Base-by-base conservation (phyloP, 2,329 filamentous ascomycete genomes). In the Chalaropsis thielavioides region DNA sequence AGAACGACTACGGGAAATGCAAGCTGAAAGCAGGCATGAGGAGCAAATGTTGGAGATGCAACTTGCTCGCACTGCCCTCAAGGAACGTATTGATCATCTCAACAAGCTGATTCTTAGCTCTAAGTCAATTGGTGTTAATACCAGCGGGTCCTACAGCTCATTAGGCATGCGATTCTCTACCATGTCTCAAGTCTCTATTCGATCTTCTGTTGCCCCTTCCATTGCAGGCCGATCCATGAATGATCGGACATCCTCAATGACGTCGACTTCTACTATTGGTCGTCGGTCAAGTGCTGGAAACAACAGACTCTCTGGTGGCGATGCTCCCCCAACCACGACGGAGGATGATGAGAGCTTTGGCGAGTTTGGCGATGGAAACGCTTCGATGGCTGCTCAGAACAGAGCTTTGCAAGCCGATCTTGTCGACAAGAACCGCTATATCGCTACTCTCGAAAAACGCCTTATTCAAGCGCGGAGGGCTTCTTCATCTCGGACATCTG, bases 11-110 rank as follows among this genome's bases (percentile, higher is more conserved):
- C 80, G 86, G 19, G 86, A 94, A 73, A 84, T 87, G 70, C 90
- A 96, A 75, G 88, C 89, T 7, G 86, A 91, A 69, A 83, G 90
- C 69, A 85, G 91, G 46, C 94, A 96, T 70, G 92, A 96, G 72
- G 94, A 97, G 76, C 94, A 99, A 74, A 92, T 99, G 82, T 80
- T 99, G 64, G 94, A 99, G 75, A 97, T 99, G 89, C 94, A 99
- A 73, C 82, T 99, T 59, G 94, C 94, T 40, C 85, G 94, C 51
- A 99, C 94, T 0, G 94, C 94, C 0, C 78, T 99, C 64, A 99
- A 97, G 74, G 94, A 99, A 77, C 87, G 94, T 38, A 99, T 99
- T 70, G 92, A 96, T 73, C 94, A 99, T 74, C 80, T 99, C 59
- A 99, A 97, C 75, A 86, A 92, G 60, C 79, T 99, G 61, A 97